Conservation (phyloP, 129 eudicot genomes). For the Saposhnikovia divaricata region DNA sequence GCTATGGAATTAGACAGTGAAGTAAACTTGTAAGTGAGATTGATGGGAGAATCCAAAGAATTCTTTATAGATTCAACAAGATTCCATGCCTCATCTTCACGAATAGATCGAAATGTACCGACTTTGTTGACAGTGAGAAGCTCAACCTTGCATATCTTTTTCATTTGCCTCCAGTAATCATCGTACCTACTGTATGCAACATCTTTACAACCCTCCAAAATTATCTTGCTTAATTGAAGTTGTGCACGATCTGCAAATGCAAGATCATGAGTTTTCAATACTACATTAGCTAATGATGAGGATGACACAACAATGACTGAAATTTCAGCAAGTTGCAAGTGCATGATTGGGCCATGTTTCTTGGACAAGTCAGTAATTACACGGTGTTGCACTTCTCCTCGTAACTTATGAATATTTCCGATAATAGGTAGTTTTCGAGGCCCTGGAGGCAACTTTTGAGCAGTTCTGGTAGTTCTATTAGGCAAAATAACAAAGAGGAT, state of each 20-base stretch:
- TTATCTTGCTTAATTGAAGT: background rate
- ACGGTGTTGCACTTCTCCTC: constrained; percentile 7
- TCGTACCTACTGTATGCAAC: constrained; percentile 1
- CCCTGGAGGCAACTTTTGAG: constrained; percentile 17
- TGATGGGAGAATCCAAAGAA: background rate
- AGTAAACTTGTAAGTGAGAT: background rate
- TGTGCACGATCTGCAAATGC: constrained; percentile 17
- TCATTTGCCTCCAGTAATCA: constrained; percentile 7
- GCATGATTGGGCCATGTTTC: constrained; percentile 19
- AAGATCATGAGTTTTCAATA: constrained; percentile 20
- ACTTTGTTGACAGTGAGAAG: constrained; percentile 17
- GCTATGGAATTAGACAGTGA: background rate
- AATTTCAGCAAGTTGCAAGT: constrained; percentile 18
- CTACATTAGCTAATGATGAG: constrained; percentile 18
- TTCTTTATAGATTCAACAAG: constrained; percentile 7
- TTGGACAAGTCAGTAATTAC: background rate
- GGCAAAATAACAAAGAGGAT: background rate
- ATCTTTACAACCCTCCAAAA: constrained; percentile 9
- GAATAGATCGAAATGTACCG: constrained; percentile 2
- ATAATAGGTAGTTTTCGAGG: constrained; percentile 21
- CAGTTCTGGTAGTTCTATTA: background rate
- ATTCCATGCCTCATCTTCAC: constrained; percentile 3
- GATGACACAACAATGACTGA: constrained; percentile 20
- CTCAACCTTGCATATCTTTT: constrained; percentile 9
- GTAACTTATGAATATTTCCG: constrained; percentile 15